phyloP scores from a whole-genome alignment of 805 yeast genomes.

The Wickerhamomyces subpelliculosus region DNA sequence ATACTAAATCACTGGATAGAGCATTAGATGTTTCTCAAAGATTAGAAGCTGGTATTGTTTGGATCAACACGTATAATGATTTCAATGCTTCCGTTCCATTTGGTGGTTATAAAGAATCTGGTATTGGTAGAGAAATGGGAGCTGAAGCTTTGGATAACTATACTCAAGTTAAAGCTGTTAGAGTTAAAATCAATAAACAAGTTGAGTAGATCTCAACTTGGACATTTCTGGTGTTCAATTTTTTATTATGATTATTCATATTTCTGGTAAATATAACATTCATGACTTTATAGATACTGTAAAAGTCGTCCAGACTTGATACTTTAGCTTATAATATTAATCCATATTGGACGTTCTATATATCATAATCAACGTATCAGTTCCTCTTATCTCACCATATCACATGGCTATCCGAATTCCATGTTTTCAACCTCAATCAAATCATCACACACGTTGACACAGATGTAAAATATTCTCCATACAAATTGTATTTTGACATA shows the following conservation, averaged over 20 bases:
- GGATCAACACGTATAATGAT: constrained; percentile 64
- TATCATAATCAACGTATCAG: too few relatives aligned
- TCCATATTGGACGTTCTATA: too few relatives aligned
- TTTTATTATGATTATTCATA: not conserved
- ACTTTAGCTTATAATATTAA: too few relatives aligned
- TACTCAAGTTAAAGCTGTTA: constrained; percentile 60
- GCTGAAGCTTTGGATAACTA: constrained; percentile 57
- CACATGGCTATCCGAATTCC: too few relatives aligned
- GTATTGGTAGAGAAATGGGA: constrained; percentile 73
- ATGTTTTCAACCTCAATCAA: too few relatives aligned
- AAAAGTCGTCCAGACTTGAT: too few relatives aligned
- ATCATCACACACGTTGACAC: too few relatives aligned
- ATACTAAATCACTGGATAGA: constrained; percentile 46
- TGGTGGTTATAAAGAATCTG: constrained; percentile 65
- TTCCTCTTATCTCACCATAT: too few relatives aligned
- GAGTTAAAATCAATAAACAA: constrained; percentile 34
- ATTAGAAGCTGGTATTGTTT: constrained; percentile 55
- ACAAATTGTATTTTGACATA: too few relatives aligned
- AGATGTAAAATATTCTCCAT: too few relatives aligned
- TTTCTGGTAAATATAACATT: too few relatives aligned
- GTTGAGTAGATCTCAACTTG: constrained; percentile 2
- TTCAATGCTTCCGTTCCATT: constrained; percentile 63
- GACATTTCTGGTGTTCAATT: not conserved
- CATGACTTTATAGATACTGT: too few relatives aligned
- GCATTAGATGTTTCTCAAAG: constrained; percentile 48